Evolutionary conservation across 768 basidiomycete genomes (phyloP).

Genomic region (Collybiopsis luxurians): DNA sequence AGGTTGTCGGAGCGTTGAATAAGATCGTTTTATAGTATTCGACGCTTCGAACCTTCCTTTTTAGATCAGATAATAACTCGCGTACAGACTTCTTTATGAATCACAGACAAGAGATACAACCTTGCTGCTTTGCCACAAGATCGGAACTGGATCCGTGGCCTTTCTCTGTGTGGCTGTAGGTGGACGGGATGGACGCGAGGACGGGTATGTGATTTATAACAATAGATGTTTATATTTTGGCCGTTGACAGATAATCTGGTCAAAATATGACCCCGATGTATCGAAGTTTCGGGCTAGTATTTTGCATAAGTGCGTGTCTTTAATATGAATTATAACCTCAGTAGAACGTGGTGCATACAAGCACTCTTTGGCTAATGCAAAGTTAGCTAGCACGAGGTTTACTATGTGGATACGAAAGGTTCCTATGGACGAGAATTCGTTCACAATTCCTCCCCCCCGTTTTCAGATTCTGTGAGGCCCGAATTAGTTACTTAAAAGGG

Average conservation of each 20-base stretch:
- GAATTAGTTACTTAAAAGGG: background rate
- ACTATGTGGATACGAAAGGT: background rate
- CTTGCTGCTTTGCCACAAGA: background rate
- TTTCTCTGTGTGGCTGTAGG: background rate
- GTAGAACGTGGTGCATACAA: background rate
- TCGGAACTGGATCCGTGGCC: background rate
- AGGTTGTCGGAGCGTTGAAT: no score
- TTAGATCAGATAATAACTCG: no score
- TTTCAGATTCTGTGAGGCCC: background rate
- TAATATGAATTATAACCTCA: background rate
- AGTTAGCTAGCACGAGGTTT: conserved; percentile 5
- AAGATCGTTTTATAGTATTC: background rate
- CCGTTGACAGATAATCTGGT: no score
- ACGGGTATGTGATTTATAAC: background rate
- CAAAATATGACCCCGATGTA: background rate
- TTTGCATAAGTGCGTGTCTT: background rate
- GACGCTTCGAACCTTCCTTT: background rate
- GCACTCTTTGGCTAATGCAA: background rate
- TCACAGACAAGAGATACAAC: conserved; percentile 5
- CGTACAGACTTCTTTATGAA: background rate
- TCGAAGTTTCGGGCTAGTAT: background rate
- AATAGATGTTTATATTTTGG: background rate
- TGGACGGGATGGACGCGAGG: background rate
- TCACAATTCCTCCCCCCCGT: background rate
- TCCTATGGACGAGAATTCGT: background rate